Evolutionary conservation across 139 green algal genomes (phyloP), one percentile per base, ranked within the genome.

Genomic region (Chlamydomonas incerta): DNA sequence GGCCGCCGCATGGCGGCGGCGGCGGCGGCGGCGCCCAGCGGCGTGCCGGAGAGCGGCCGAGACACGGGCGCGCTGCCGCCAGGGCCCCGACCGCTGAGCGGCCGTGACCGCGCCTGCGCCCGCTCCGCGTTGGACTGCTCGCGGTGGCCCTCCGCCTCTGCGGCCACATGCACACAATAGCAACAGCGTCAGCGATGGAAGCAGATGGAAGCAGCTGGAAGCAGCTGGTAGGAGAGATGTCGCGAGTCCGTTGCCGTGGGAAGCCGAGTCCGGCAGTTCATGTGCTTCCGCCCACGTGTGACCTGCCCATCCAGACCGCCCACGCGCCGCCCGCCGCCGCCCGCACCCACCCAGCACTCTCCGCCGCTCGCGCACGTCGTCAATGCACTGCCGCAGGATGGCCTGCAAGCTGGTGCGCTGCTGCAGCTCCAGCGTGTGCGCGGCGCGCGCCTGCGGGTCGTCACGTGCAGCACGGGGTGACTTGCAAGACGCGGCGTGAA

Each of bases 301-400:
- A n/a, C n/a, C n/a, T n/a, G n/a, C n/a, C n/a, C n/a, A n/a, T n/a
- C n/a, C n/a, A n/a, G n/a, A n/a, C n/a, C n/a, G n/a, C n/a, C n/a
- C 41, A 50, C 41, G 41, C 8, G 41, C 24, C 28, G n/a, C n/a
- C n/a, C n/a, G n/a, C n/a, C n/a, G n/a, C n/a, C n/a, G n/a, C n/a
- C n/a, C n/a, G n/a, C 74, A 58, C 79, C 23, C 66, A 85, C 79
- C 79, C 23, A 74, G 41, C 46, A 50, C 67, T 28, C 31, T 55
- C 28, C 84, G 52, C 57, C 75, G 70, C n/a, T 70, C 72, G 28
- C 87, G 71, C 52, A 91, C 77, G 60, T 91, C 87, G 29, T 91
- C 82, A 34, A 91, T 72, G 37, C 87, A 91, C 72, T 91, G 82
- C 52, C 87, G 71, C 71, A 91, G 47, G 8, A 91, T 0, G 10